Base-by-base conservation (phyloP, 345 rosid species). In the Turnera subulata region DNA sequence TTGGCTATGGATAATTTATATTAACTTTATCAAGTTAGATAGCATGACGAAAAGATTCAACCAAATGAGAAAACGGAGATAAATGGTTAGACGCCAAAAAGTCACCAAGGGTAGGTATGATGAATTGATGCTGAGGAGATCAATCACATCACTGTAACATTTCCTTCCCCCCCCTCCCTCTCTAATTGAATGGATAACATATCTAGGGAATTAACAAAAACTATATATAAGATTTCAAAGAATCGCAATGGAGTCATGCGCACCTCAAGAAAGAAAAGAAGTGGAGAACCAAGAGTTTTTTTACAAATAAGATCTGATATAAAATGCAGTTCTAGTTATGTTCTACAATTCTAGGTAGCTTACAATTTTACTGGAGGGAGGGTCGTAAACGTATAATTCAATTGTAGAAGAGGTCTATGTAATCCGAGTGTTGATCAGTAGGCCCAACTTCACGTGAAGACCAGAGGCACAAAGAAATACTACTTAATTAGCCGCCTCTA, bases 401-500 rank as follows among this genome's bases (percentile, higher is more conserved):
- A n/a, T n/a, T n/a, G n/a, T n/a, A n/a, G n/a, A n/a, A n/a, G n/a
- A n/a, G n/a, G n/a, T 42, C 47, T 8, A 32, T 19, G 13, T 21
- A 11, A 11, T 17, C 24, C 11, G 15, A n/a, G n/a, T n/a, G n/a
- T n/a, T n/a, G n/a, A n/a, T n/a, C n/a, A 21, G 61, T 46, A 48
- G 71, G 71, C 19, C 71, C 71, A 22, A 12, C 35, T 67, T 48
- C 72, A 67, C 72, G 66, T 60, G 66, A 67, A 40, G 61, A 8
- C 13, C 62, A 37, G 25, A 24, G n/a, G 45, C 65, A 45, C 45
- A 42, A 4, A 42, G n/a, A 42, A 8, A 6, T 11, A 38, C 19
- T 67, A 59, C 23, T 35, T 47, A 46, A 20, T 16, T 29, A 38
- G 65, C 65, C 65, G 61, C 61, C 72, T 46, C 55, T 32, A 32